Evolutionary conservation across 2,329 filamentous ascomycete genomes (phyloP).

Genomic region (Colletotrichum orchidophilum): DNA sequence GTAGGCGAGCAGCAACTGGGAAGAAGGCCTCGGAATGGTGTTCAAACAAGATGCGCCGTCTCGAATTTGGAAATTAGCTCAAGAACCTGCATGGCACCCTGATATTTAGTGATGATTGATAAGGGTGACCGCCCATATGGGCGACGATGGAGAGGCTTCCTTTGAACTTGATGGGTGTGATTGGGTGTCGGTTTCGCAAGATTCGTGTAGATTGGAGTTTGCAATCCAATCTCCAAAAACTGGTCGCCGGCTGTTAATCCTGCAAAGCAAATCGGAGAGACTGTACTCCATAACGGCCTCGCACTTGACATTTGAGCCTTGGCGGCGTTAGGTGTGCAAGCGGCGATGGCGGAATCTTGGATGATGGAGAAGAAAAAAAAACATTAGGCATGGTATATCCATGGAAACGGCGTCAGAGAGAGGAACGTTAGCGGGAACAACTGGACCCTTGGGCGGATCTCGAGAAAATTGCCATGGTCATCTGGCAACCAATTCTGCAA

Average conservation of each 20-base stretch:
- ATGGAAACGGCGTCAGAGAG: neutral
- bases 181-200: neutral
- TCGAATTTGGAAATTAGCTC: neutral
- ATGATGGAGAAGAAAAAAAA: neutral
- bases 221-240: neutral
- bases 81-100: neutral
- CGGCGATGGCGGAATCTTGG: neutral
- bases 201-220: neutral
- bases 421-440: slow-evolving; percentile 2
- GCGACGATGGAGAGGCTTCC: neutral
- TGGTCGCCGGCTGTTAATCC: neutral
- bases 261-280: neutral
- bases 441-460: slow-evolving; percentile 26
- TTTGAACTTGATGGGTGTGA: too few relatives aligned
- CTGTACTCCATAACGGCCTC: too few relatives aligned
- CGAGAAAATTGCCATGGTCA: slow-evolving; percentile 25
- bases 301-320: neutral
- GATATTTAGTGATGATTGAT: neutral
- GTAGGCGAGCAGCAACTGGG: neutral
- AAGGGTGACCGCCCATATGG: neutral
- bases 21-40: neutral
- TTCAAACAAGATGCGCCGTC: neutral
- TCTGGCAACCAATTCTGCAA: slow-evolving; percentile 2
- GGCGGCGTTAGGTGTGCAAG: too few relatives aligned
- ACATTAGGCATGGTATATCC: neutral